phyloP scores from a whole-genome alignment of 2,329 filamentous ascomycete species.

The Alternaria brassicicola region DNA sequence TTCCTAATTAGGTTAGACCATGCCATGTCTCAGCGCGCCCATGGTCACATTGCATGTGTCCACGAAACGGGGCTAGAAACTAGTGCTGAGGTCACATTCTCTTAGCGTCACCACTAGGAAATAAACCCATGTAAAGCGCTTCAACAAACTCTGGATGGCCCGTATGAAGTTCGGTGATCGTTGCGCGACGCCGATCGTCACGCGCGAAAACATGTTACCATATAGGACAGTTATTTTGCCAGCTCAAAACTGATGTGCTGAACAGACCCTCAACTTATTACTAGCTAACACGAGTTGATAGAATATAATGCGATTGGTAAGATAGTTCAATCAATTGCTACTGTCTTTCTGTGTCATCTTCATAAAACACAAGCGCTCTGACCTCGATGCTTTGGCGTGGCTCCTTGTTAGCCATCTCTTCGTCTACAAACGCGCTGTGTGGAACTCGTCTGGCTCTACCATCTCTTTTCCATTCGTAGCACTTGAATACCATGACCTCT shows the following conservation, averaged over 20 bases:
- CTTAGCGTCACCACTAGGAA: no score
- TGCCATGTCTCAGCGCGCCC: no score
- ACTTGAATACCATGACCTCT: conserved; percentile 45
- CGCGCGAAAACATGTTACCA: not conserved
- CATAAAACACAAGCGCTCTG: conserved; percentile 43
- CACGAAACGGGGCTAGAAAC: not conserved
- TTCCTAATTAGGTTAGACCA: no score
- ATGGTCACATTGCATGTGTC: no score
- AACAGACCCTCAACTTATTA: not conserved
- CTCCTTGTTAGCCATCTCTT: conserved; percentile 33
- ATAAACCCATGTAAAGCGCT: no score
- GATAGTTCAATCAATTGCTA: not conserved
- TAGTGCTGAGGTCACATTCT: no score
- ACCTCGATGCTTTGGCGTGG: conserved; percentile 46
- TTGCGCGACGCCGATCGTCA: not conserved
- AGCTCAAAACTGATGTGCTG: not conserved
- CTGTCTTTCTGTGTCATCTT: conserved; percentile 13
- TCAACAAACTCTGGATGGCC: no score
- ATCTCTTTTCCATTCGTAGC: conserved; percentile 45
- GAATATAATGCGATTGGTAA: not conserved
- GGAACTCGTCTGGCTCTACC: conserved; percentile 43
- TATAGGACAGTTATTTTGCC: not conserved
- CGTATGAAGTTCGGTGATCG: not conserved
- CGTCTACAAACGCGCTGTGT: conserved; percentile 42
- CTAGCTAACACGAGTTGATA: not conserved